Base-by-base conservation (phyloP, 2,329 filamentous ascomycete species). In the Thelonectria discophora region DNA sequence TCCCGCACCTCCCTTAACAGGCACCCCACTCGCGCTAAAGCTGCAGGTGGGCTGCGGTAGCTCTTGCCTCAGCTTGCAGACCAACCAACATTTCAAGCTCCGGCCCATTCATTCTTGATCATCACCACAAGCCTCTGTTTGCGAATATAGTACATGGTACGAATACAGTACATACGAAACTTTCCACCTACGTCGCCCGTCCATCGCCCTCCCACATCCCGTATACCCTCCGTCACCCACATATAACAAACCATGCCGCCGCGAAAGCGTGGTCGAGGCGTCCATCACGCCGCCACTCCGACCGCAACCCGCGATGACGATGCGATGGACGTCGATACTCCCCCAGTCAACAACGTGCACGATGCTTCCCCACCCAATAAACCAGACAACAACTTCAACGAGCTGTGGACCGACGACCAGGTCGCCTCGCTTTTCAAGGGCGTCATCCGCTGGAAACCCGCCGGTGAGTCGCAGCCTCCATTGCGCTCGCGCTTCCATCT, bases 391-490 rank as follows among this genome's bases (percentile, higher is more conserved):
- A 66, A 69, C 11, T 70, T 63, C 50, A 86, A 87, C 58, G 92
- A 94, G 66, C 86, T 89, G 24, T 99, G 95, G 95, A 97, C 93
- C 4, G 94, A 97, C 72, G 94, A 97, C 73, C 95, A 99, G 77
- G 90, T 97, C 68, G 93, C 92, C 1, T 94, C 93, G 42, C 84
- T 99, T 1, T 93, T 97, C 80, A 97, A 97, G 75, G 93, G 89
- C 54, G 90, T 98, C 68, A 94, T 98, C 66, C 86, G 89, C 74
- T 97, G 92, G 90, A 99, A 99, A 75, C 95, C 95, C n/a, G 94
- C 94, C 42, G 94, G 93, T 92, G 74, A 67, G 74, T 32, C 20
- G 47, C 43, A 39, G 9, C 17, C 13, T 27, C 21, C 24, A 11
- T 3, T 20, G 6, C 24, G 6, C 15, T 17, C 17, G 11, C 48